Evolutionary conservation across 192 early-diverging fungal genomes (phyloP), one percentile per base, ranked within the genome.

Genomic region (Globomyces pollinis-pini): DNA sequence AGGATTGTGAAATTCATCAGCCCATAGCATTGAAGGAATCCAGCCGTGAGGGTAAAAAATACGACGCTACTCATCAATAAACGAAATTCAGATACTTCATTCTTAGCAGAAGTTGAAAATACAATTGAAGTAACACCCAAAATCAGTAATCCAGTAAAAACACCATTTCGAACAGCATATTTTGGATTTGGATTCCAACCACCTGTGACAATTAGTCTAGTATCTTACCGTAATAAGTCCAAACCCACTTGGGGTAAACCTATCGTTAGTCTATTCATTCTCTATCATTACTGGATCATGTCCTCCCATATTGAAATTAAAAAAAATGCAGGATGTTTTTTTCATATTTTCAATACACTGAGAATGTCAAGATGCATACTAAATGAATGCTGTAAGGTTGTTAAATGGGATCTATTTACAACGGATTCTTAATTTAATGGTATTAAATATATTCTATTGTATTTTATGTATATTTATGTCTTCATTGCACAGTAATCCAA

Each of bases 11-110:
- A 79, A 79, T 34, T 79, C 77, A 42, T 63, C 68, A 1, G 71
- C 38, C 77, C 77, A 79, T 7, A 79, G 71, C 77, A 79, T 79
- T 36, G 72, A 74, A 1, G 77, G 77, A 39, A 79, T 79, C 77
- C 77, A 79, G 51, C 60, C 47, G 31, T 69, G 63, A 26, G 77
- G 77, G 63, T 79, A 79, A 39, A 57, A 47, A 42, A 65, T 58
- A 21, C 76, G 64, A 36, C 34, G 56, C 76, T 78, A 64, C 0
- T 6, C 35, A 62, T 52, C 44, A 44, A 53, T 45, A 43, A 47
- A 42, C 11, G 9, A 26, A n/a, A n/a, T n/a, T n/a, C n/a, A n/a
- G n/a, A 3, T 34, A 76, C 74, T 70, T 76, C 74, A 31, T 35
- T 47, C 44, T 69, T 56, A 23, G 70, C 67, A 3, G 74, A 76